Evolutionary conservation across 805 yeast genomes (phyloP), one percentile per base, ranked within the genome.

Genomic region (Pichia pseudocactophila): DNA sequence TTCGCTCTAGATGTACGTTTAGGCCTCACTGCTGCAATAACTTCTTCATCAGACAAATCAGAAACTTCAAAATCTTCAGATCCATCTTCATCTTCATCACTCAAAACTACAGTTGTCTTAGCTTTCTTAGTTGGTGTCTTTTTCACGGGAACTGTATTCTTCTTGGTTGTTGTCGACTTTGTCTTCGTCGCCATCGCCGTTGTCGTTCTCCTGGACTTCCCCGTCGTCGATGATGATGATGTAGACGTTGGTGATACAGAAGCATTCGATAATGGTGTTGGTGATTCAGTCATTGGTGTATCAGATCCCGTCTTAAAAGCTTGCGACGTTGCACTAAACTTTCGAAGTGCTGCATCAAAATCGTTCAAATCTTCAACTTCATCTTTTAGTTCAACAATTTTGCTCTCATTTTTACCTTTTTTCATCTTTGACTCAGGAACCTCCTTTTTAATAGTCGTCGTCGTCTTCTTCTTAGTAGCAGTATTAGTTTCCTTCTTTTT

Each of bases 401-500:
- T 48, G 34, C 46, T 44, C 33, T 40, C 30, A 15, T 18, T 41
- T 34, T 46, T 45, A 48, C 58, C 59, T 28, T 55, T 61, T 44
- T 65, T 65, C 42, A 64, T 66, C 47, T 64, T 69, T 30, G 66
- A 62, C 18, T 73, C 65, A 36, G 68, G 71, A 28, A 10, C 12
- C 10, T 33, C 31, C 22, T 42, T 39, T 13, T 16, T 18, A 26
- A 38, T 41, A n/a, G 32, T 26, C 49, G 59, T 60, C 17, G 32
- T 26, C 49, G 59, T 60, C 27, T 55, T 61, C 44, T 65, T 65
- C 43, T 65, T 66, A 46, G 64, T 69, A 30, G 66, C 62, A 18
- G 74, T 65, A 36, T 68, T 71, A 73, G 45, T 71, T 71, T 44
- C 70, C 71, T 42, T 70, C 71, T 58, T 88, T 95, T 12, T 70